Base-by-base conservation (phyloP, 768 basidiomycete genomes). In the Phanerochaete sordida region DNA sequence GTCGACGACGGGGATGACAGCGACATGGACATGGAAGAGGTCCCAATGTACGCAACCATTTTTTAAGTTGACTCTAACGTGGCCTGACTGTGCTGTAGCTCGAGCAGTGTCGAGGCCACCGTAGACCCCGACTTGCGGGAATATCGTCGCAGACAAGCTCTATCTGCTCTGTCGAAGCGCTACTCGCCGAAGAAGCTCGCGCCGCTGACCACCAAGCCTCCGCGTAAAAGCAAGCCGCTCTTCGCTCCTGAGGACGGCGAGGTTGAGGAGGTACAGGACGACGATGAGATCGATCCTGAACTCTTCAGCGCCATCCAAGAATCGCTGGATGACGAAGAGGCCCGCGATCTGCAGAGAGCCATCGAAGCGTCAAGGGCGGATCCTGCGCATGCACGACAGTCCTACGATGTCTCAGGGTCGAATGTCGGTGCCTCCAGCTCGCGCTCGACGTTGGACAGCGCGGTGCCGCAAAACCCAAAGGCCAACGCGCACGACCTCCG, bases 21-120 rank as follows among this genome's bases (percentile, higher is more conserved):
- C 56, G 79, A 84, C 56, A 77, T 73, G 65, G 91, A 88, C 59
- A 95, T 92, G 91, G 93, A 94, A 68, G 88, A 93, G 70, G 84
- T 92, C 24, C 65, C 71, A 56, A 85, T 91, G 91, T 90, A 74
- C 59, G 86, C n/a, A n/a, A n/a, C n/a, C n/a, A n/a, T n/a, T n/a
- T n/a, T n/a, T n/a, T n/a, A n/a, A n/a, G n/a, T n/a, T n/a, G n/a
- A n/a, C n/a, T n/a, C n/a, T n/a, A n/a, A n/a, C n/a, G n/a, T n/a
- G n/a, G n/a, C n/a, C n/a, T n/a, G n/a, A n/a, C n/a, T n/a, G n/a
- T n/a, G n/a, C n/a, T n/a, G n/a, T n/a, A n/a, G n/a, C n/a, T n/a
- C n/a, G n/a, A n/a, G n/a, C n/a, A n/a, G n/a, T n/a, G n/a, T n/a
- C n/a, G n/a, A 26, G 33, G 67, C 67, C 23, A 63, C 69, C 2